phyloP scores from a whole-genome alignment of 306 rosid genomes.

The Delonix regia region DNA sequence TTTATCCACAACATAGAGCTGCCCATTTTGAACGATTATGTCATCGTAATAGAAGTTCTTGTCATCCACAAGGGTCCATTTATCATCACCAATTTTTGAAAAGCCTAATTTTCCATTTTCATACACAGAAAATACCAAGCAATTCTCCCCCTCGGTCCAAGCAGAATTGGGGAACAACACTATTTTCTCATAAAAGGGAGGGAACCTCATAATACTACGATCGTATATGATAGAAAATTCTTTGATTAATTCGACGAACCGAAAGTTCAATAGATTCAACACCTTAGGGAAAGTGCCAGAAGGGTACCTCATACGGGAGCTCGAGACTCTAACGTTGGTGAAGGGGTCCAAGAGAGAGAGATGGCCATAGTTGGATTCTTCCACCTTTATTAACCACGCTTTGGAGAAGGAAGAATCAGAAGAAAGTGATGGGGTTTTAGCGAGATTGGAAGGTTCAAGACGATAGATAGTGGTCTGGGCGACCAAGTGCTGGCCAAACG shows the following conservation, averaged over 20 bases:
- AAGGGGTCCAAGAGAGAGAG: conserved; percentile 32
- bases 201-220: neutral
- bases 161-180: conserved; percentile 14
- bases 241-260: conserved; percentile 29
- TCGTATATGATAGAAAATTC: neutral
- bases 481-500: neutral
- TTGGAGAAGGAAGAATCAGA: neutral
- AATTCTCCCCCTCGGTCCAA: neutral
- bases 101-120: neutral
- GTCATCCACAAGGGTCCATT: conserved; percentile 23
- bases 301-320: neutral
- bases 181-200: neutral
- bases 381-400: conserved; percentile 36
- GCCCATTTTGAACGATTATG: conserved; percentile 36
- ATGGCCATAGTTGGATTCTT: neutral
- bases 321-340: neutral
- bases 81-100: conserved; percentile 20
- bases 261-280: conserved; percentile 31
- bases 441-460: neutral
- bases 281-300: neutral
- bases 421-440: neutral
- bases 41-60: conserved; percentile 36
- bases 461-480: conserved; percentile 16
- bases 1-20: conserved; percentile 41
- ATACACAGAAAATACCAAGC: neutral